Base-by-base conservation (phyloP, 768 basidiomycete species). In the Podaxis pistillaris region DNA sequence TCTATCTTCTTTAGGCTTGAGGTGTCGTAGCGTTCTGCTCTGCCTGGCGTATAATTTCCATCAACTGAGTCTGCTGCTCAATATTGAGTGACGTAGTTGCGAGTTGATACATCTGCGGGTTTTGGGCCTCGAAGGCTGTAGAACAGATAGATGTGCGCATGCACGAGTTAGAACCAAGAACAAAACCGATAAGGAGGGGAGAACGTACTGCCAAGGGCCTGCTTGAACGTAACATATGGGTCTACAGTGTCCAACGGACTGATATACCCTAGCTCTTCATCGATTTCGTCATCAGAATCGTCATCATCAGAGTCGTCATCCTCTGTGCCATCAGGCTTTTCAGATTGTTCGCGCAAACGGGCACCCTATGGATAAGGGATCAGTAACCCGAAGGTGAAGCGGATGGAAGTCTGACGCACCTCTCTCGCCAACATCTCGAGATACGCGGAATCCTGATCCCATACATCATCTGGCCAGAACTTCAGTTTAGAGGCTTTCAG, bases 401-500 rank as follows among this genome's bases (percentile, higher is more conserved):
- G 47, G 58, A 53, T 53, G 60, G 50, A 46, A 58, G 73, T 40
- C 70, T 62, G 56, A 46, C 40, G 26, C 56, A 51, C 91, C 82
- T 94, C 90, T 67, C 86, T 85, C 6, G 92, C 93, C 37, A 96
- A 83, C 81, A 93, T 77, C 72, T 95, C 93, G 49, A 94, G 80
- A 71, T 94, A 96, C 6, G 89, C 91, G 7, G 92, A 93, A 67
- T 94, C 91, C 63, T 91, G 89, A 68, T 95, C 93, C 87, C 90
- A 94, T 15, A 94, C 91, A 72, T 96, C 94, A 70, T 91, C 93
- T 87, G 64, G 33, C 59, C 63, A 64, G 41, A 63, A 67, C 64
- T 52, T 63, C 65, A 53, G 61, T 22, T 64, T 61, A 36, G 37
- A 58, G 60, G 37, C 50, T 37, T 53, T 56, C 0, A 57, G 28